Percentiles rank a stretch among this genome's conserved stretches.
phyloP scores from a whole-genome alignment of 208 protist genomes.

The Strigomonas galati region DNA sequence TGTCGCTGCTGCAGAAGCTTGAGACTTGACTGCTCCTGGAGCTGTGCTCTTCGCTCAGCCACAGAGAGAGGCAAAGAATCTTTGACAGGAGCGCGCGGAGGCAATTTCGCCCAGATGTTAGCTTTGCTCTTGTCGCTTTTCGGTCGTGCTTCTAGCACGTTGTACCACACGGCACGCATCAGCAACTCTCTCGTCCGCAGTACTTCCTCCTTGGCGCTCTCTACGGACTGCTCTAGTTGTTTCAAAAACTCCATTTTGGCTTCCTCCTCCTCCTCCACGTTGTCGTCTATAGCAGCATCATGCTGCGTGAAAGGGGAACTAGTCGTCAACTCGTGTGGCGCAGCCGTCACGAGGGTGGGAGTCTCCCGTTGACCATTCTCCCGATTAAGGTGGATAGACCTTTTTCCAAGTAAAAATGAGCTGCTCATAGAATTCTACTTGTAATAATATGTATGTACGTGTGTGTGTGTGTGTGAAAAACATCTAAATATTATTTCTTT shows the following conservation, averaged over 20 bases:
- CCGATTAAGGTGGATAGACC: neutral
- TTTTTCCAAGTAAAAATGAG: no score
- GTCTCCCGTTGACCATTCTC: neutral
- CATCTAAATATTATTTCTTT: neutral
- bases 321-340: neutral
- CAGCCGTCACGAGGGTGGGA: neutral
- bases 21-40: no score
- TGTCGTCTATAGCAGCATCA: neutral
- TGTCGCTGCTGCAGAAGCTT: no score
- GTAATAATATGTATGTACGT: no score
- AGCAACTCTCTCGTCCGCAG: neutral
- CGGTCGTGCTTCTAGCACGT: neutral
- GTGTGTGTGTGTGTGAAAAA: no score
- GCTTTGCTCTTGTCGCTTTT: no score
- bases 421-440: no score
- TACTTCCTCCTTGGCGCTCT: neutral
- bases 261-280: no score
- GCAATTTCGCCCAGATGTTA: no score
- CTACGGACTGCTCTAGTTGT: neutral
- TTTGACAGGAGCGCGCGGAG: no score
- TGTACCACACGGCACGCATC: neutral
- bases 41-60: no score
- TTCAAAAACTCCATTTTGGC: neutral
- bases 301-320: neutral
- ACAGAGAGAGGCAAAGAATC: no score